These are phyloP conservation scores for Boletellus emodensis DNA, from an alignment of 768 basidiomycete species.

Conservation along the genomic window DNA sequence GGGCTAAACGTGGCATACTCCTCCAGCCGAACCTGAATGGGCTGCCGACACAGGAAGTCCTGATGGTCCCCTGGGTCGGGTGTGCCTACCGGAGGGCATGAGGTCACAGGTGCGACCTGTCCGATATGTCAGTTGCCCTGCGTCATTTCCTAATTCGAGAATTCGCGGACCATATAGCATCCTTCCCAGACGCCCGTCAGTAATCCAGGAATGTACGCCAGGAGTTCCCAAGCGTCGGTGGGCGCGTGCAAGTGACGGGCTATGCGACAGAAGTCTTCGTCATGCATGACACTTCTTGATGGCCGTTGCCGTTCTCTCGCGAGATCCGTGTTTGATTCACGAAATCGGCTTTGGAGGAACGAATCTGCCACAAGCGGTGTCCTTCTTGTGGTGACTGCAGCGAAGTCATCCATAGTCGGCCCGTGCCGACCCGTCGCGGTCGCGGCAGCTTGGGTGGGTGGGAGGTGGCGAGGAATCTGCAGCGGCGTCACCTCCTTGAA, in stretches of 20 bases:
- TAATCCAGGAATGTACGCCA: constrained; percentile 39
- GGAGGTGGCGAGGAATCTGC: constrained; percentile 48
- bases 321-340: constrained; percentile 31
- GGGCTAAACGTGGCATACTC: constrained; percentile 44
- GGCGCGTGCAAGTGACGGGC: constrained; percentile 13
- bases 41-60: constrained; percentile 43
- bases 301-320: constrained; percentile 30
- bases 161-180: constrained; percentile 46
- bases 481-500: constrained; percentile 45
- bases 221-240: constrained; percentile 23
- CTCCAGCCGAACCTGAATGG: constrained; percentile 47
- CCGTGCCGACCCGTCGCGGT: constrained; percentile 42
- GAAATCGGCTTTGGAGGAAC: constrained; percentile 23
- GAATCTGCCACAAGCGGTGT: constrained; percentile 52
- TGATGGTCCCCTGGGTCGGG: constrained; percentile 9
- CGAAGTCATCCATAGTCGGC: constrained; percentile 54
- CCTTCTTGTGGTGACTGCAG: constrained; percentile 35
- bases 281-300: constrained; percentile 31
- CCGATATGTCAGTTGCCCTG: constrained; percentile 13
- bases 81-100: constrained; percentile 11
- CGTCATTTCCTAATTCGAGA: constrained; percentile 14
- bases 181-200: constrained; percentile 62
- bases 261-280: constrained; percentile 39
- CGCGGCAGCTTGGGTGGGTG: constrained; percentile 44
- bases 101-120: constrained; percentile 28